Base-by-base conservation (phyloP, 768 basidiomycete species). In the Cytidiella melzeri region DNA sequence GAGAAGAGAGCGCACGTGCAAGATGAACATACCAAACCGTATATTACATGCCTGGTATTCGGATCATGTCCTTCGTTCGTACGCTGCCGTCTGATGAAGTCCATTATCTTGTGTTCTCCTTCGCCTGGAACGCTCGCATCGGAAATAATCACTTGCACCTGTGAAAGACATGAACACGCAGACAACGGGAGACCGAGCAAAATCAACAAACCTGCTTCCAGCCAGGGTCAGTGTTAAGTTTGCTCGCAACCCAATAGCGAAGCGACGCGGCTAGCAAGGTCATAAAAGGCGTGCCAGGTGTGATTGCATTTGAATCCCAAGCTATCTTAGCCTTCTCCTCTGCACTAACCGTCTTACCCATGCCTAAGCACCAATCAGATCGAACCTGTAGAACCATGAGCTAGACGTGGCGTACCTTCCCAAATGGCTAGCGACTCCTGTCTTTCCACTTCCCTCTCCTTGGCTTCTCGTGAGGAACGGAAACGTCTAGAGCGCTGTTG, bases 71-170 rank as follows among this genome's bases (percentile, higher is more conserved):
- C 87, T 20, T 79, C 78, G 61, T 94, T 89, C 44, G 77, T 74
- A 45, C 96, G 79, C 60, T 96, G 94, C 27, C 94, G 77, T 48
- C 96, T 76, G 55, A 99, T 95, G 65, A 80, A 98, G 64, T 98
- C 96, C 93, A 99, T 97, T 55, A 99, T 97, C 73, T 99, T 99
- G 68, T 99, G 96, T 65, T 99, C 96, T 64, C 96, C 96, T 68
- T 99, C 96, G 57, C 96, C 96, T 1, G 96, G 95, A 11, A 98
- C 96, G 48, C 87, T 83, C 1, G 96, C 91, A 57, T 99, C 96
- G 4, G 96, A 99, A 48, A 99, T 91, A 56, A 98, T 83, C 45
- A 99, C 87, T 75, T 98, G 83, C 36, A 99, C 76, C 93, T 94
- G 57, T 21, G 46, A 2, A 25, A 6, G n/a, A n/a, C n/a, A n/a